phyloP scores from a whole-genome alignment of 2,329 filamentous ascomycete genomes.

The Penicillium sp. region DNA sequence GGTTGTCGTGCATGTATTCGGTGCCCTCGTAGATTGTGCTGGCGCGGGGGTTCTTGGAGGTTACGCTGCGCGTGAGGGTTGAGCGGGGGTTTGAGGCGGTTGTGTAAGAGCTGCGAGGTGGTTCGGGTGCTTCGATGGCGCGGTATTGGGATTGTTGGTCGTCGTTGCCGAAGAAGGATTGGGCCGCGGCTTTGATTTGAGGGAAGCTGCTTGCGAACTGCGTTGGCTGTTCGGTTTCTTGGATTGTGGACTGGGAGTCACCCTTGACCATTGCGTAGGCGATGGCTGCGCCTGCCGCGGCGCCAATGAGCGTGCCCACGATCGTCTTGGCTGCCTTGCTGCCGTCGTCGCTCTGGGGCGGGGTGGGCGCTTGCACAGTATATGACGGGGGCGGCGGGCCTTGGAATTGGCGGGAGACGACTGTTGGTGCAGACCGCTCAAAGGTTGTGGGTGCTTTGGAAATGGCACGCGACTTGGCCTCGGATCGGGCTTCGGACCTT shows the following conservation, averaged over 20 bases:
- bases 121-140: constrained; percentile 35
- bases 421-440: constrained; percentile 23
- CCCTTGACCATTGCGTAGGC: constrained; percentile 71
- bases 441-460: constrained; percentile 29
- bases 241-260: constrained; percentile 41
- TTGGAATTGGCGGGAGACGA: constrained; percentile 23
- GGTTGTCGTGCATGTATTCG: constrained; percentile 33
- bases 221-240: constrained; percentile 20
- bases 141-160: constrained; percentile 18
- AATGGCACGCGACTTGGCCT: constrained; percentile 23
- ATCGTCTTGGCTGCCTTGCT: constrained; percentile 58
- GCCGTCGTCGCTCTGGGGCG: constrained; percentile 40
- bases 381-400: constrained; percentile 25
- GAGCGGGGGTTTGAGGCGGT: constrained; percentile 30
- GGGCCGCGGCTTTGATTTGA: constrained; percentile 24
- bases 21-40: constrained; percentile 44
- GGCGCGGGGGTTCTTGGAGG: constrained; percentile 42
- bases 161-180: constrained; percentile 13
- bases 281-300: constrained; percentile 71
- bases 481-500: neutral
- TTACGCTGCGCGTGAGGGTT: constrained; percentile 32
- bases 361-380: constrained; percentile 23
- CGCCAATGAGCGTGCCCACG: constrained; percentile 73
- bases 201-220: constrained; percentile 27
- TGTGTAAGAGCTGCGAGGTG: constrained; percentile 24